Percentiles rank a stretch among this genome's conserved stretches.
Conservation (phyloP, 176 grass and related monocot species). For the Paspalum notatum region DNA sequence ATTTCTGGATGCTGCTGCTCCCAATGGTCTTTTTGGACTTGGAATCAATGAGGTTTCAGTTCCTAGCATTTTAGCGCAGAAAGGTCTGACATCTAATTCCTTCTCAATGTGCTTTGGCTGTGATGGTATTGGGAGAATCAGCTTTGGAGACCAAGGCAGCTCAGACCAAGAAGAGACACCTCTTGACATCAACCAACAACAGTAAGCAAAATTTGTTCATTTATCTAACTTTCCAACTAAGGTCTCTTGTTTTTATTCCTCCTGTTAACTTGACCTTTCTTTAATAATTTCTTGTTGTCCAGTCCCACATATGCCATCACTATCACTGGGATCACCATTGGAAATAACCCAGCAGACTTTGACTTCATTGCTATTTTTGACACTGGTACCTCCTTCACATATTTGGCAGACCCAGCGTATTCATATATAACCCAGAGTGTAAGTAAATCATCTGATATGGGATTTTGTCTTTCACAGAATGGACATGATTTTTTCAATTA, state of each 20-base stretch:
- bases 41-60: conserved; percentile 67
- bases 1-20: conserved; percentile 71
- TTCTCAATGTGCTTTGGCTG: conserved; percentile 89
- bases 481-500: not conserved
- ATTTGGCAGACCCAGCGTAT: conserved; percentile 73
- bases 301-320: conserved; percentile 69
- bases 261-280: not conserved
- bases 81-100: conserved; percentile 63
- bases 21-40: conserved; percentile 84
- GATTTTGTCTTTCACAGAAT: not conserved
- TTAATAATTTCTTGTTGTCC: conserved; percentile 22
- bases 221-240: not conserved
- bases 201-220: conserved; percentile 48
- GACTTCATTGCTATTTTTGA: conserved; percentile 74
- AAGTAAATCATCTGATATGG: conserved; percentile 36
- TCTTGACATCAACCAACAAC: conserved; percentile 56
- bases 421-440: conserved; percentile 69
- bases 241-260: not conserved
- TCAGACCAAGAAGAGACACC: conserved; percentile 73
- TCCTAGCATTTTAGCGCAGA: conserved; percentile 68
- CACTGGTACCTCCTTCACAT: conserved; percentile 87
- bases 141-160: conserved; percentile 81
- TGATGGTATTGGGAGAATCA: conserved; percentile 78
- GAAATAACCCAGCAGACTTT: conserved; percentile 44
- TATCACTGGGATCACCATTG: conserved; percentile 52